Conservation (phyloP, 1,284 basidiomycete genomes). For the Schizophyllum commune region DNA sequence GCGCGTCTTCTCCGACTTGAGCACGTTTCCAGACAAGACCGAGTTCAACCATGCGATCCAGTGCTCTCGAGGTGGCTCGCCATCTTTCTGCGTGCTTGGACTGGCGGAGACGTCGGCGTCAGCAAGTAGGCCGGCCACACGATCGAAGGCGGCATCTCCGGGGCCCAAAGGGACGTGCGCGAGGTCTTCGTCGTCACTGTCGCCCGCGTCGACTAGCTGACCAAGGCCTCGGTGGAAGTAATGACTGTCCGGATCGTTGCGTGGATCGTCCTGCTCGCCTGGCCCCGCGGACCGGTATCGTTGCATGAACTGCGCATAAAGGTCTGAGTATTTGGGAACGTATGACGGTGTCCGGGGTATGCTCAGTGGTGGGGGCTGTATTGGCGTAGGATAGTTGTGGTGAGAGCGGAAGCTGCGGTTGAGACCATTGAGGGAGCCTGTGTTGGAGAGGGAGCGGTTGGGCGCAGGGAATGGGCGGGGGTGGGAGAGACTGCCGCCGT, state of each 20-base stretch:
- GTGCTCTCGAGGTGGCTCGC: conserved; percentile 79
- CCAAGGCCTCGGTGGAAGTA: conserved; percentile 68
- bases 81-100: conserved; percentile 54
- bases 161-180: conserved; percentile 31
- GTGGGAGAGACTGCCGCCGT: conserved; percentile 14
- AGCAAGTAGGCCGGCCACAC: conserved; percentile 9
- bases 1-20: conserved; percentile 88
- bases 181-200: conserved; percentile 69
- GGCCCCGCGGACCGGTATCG: conserved; percentile 56
- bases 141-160: conserved; percentile 41
- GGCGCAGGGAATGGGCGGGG: conserved; percentile 12
- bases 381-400: conserved; percentile 23
- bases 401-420: conserved; percentile 6
- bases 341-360: conserved; percentile 15
- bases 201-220: conserved; percentile 62
- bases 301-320: conserved; percentile 71
- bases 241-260: conserved; percentile 67
- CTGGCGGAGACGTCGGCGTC: conserved; percentile 31
- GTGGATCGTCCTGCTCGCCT: conserved; percentile 52
- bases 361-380: conserved; percentile 20
- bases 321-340: conserved; percentile 48
- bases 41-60: conserved; percentile 95
- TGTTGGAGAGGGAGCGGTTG: conserved; percentile 5
- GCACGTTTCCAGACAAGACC: conserved; percentile 86
- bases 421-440: conserved; percentile 6